These are phyloP conservation scores for Claviceps sp. DNA, from an alignment of 2,329 filamentous ascomycete genomes.

Conservation along the genomic window DNA sequence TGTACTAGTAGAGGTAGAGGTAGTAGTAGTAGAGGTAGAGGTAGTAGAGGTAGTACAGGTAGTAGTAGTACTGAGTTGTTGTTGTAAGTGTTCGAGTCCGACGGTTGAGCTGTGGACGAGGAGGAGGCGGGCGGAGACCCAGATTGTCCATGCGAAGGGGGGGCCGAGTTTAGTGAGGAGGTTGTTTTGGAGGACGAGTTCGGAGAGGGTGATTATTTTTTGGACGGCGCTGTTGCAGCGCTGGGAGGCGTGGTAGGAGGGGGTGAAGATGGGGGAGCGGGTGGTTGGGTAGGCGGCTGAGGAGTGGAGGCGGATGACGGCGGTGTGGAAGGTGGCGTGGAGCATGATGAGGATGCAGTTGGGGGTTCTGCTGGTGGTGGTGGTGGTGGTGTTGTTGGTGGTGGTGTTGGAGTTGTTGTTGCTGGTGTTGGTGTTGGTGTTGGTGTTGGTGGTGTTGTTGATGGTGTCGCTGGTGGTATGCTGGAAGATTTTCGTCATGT, in stretches of 20 bases:
- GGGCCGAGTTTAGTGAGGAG: constrained; percentile 73
- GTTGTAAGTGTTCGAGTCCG: background rate
- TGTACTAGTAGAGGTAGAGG: no score
- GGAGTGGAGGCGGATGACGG: constrained; percentile 80
- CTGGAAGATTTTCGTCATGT: constrained; percentile 67
- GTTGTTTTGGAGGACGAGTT: constrained; percentile 62
- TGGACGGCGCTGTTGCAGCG: constrained; percentile 73
- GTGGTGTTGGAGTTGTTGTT: no score
- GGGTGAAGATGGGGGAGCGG: constrained; percentile 75
- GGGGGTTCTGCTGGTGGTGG: no score
- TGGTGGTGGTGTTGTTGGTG: no score
- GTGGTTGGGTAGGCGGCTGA: constrained; percentile 88
- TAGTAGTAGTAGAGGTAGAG: no score
- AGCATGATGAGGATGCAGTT: constrained; percentile 85
- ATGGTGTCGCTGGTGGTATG: constrained; percentile 62
- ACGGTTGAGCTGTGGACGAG: constrained; percentile 86
- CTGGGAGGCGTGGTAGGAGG: constrained; percentile 74
- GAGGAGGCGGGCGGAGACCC: constrained; percentile 77
- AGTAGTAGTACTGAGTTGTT: no score
- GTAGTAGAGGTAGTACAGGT: no score
- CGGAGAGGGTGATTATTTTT: constrained; percentile 64
- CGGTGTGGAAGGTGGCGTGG: constrained; percentile 79
- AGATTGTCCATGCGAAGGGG: constrained; percentile 82
- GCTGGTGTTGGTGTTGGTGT: constrained; percentile 51
- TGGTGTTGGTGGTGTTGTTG: constrained; percentile 83